A percentile compares a stretch with the other conserved stretches of the same genome.
phyloP scores from a whole-genome alignment of 163 green algal genomes.

The Scenedesmus sp. region DNA sequence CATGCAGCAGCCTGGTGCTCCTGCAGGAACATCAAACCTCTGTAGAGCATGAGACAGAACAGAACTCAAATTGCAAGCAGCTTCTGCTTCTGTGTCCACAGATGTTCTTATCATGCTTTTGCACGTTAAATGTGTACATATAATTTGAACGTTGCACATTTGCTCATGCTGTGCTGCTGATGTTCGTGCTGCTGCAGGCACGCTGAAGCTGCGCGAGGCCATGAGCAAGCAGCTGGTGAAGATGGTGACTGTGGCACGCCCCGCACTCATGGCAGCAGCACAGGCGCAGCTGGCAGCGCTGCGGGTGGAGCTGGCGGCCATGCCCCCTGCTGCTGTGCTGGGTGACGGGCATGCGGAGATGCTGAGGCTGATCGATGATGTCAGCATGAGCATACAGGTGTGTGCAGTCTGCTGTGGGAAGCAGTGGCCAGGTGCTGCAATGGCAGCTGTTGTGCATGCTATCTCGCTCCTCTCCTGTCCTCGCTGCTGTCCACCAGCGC shows the following conservation, averaged over 20 bases:
- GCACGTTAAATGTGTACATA: too few species aligned
- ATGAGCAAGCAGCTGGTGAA: conserved; percentile 49
- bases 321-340: conserved; percentile 40
- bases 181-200: conserved; percentile 18
- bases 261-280: conserved; percentile 33
- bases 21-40: too few species aligned
- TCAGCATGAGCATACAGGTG: conserved; percentile 39
- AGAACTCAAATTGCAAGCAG: too few species aligned
- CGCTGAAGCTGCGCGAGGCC: conserved; percentile 41
- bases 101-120: too few species aligned
- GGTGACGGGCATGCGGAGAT: conserved; percentile 44
- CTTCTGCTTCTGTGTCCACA: too few species aligned
- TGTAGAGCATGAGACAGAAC: too few species aligned
- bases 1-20: neutral
- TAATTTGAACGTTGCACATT: neutral
- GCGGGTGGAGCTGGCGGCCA: conserved; percentile 25
- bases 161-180: neutral
- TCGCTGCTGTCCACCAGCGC: neutral
- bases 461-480: neutral
- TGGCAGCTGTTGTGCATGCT: neutral
- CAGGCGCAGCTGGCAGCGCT: conserved; percentile 31
- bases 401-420: neutral
- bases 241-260: conserved; percentile 28
- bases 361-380: conserved; percentile 48
- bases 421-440: neutral